Evolutionary conservation across 169 alveolate genomes (phyloP), one percentile per base, ranked within the genome.

Genomic region (Theileria parva): DNA sequence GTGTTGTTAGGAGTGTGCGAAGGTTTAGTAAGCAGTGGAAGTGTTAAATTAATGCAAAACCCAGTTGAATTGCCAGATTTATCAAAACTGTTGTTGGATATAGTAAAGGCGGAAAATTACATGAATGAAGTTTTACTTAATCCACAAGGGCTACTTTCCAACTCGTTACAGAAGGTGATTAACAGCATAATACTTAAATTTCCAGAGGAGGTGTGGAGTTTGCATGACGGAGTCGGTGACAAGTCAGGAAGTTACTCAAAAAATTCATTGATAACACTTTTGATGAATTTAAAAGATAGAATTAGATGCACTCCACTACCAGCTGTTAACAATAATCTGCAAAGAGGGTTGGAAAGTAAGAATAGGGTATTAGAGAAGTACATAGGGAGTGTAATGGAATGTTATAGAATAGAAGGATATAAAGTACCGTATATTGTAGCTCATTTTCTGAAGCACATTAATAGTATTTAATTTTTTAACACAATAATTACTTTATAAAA

Each of bases 1-100:
- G 64, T 21, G 12, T 55, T 55, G 5, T 5, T 23, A 4, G 5
- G 34, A 15, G 23, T 64, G 8, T 64, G 27, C 48, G 59, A 37
- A 34, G 25, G 8, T 5, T 2, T 15, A 6, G 27, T 64, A 17
- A 64, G 27, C 5, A 64, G 25, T 23, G 57, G 64, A 23, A 64
- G 34, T 15, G 53, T 64, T 15, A 30, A 60, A 12, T 5, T 64
- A n/a, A 15, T 64, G 53, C 72, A 64, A 64, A 64, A 64, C 25
- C 51, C 57, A 8, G 72, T 64, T 21, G 34, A 15, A 64, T 17
- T 64, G 48, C 48, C 48, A 15, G 5, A 15, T 15, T n/a, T 64
- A n/a, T 15, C 25, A 7, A 64, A 64, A 15, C 34, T 64, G 23
- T 60, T 64, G 72, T 32, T 64, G 72, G 72, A 64, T 64, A n/a